Conservation (phyloP, 83 land plant genomes). For the Isoetes engelmannii region DNA sequence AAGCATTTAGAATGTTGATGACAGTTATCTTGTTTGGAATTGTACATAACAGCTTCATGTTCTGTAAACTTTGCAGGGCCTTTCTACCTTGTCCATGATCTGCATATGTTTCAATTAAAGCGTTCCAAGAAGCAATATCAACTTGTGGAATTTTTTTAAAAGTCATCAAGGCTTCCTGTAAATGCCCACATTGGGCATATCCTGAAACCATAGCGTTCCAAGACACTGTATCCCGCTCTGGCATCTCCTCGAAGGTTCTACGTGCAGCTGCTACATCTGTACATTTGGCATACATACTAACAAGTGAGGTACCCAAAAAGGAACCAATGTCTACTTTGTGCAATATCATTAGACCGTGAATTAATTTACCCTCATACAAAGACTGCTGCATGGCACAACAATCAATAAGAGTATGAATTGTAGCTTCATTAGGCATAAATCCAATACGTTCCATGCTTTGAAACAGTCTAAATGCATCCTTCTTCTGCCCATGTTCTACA, state of each 20-base stretch:
- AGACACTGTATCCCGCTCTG: neutral
- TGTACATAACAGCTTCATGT: neutral
- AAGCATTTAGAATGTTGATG: neutral
- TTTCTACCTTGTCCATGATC: neutral
- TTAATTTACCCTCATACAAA: no score
- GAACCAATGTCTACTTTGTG: no score
- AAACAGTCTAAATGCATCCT: neutral
- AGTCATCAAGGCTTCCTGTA: neutral
- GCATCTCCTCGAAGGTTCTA: neutral
- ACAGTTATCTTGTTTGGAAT: neutral
- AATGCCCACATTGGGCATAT: neutral
- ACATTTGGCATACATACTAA: no score
- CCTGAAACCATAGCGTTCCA: neutral
- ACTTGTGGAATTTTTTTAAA: neutral
- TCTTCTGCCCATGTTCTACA: neutral
- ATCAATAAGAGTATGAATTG: no score
- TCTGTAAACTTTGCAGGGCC: neutral
- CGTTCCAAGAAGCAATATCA: constrained; percentile 1
- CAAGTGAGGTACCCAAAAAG: no score
- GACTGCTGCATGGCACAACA: no score
- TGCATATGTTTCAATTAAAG: neutral
- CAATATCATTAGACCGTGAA: no score
- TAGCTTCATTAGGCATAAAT: no score
- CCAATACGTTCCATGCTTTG: no score
- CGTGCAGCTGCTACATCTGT: no score